Base-by-base conservation (phyloP, 495 filamentous ascomycete species). In the Hyaloscypha variabilis region DNA sequence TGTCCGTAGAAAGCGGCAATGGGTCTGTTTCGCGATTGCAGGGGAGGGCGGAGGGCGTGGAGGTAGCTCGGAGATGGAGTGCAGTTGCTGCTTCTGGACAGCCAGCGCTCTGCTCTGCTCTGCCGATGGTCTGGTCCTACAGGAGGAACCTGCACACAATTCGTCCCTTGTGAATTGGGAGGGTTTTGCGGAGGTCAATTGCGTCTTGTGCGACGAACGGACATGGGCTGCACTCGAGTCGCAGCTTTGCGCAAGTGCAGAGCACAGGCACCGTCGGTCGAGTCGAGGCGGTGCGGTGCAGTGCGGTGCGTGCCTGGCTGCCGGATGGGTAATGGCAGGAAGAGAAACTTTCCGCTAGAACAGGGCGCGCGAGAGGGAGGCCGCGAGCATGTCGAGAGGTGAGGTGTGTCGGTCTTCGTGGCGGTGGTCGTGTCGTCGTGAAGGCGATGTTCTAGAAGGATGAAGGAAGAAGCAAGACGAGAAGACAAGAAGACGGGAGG, bases 1-100 rank as follows among this genome's bases (percentile, higher is more conserved):
- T n/a, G n/a, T 39, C 24, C 50, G 50, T 39, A 39, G 30, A 14
- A 52, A 60, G 21, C 24, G 34, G 59, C 53, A 63, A 63, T 67
- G 65, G 60, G 21, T 55, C 30, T 58, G 60, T 67, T 67, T 67
- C 65, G 65, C 60, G 65, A 67, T 63, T 62, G 60, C 65, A 67
- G 60, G 65, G 65, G 36, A 59, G 53, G 61, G 42, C 55, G 46
- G 23, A 19, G 6, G 25, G 51, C 51, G 23, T 54, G 51, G 31
- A 46, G 62, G 23, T 26, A 28, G 17, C 51, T 50, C 61, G 21
- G 30, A 30, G 36, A 26, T 49, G 51, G 17, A 19, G n/a, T 10
- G 13, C 8, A 23, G 17, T 8, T 23, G n/a, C 25, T 3, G 51
- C 23, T 24, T 25, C 23, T 14, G 25, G 49, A 51, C 49, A n/a